A percentile compares a stretch with the other conserved stretches of the same genome.
These are phyloP conservation scores for Gossypium herbaceum DNA, from an alignment of 345 rosid genomes.

Conservation along the genomic window DNA sequence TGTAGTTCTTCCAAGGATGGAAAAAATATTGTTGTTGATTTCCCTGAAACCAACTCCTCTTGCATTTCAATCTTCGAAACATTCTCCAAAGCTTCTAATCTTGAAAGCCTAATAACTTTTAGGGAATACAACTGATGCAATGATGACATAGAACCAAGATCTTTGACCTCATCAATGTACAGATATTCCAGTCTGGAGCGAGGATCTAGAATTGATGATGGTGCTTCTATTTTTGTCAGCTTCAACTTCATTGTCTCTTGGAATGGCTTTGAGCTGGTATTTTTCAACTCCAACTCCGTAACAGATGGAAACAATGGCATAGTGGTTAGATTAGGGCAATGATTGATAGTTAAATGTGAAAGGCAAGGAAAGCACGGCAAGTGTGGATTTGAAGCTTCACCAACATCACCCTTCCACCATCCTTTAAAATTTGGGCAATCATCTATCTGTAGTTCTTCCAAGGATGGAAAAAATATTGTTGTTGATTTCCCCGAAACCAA, in stretches of 20 bases:
- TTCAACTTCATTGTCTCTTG: conserved; percentile 2
- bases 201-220: background rate
- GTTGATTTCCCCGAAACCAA: background rate
- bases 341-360: fast-evolving
- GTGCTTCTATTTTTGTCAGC: background rate
- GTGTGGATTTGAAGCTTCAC: background rate
- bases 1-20: background rate
- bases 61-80: background rate
- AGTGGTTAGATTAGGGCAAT: background rate
- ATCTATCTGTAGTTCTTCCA: background rate
- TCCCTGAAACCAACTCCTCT: background rate
- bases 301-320: background rate
- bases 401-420: background rate
- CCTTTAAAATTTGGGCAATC: background rate
- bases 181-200: background rate
- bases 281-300: background rate
- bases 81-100: no score
- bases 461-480: background rate
- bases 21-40: background rate
- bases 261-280: background rate
- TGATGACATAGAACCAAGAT: no score
- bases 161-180: no score
- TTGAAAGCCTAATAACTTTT: no score
- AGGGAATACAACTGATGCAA: no score
- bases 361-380: background rate